A percentile compares a stretch with the other conserved stretches of the same genome.
Conservation (phyloP, 768 basidiomycete species). For the Pleurotus tuoliensis region DNA sequence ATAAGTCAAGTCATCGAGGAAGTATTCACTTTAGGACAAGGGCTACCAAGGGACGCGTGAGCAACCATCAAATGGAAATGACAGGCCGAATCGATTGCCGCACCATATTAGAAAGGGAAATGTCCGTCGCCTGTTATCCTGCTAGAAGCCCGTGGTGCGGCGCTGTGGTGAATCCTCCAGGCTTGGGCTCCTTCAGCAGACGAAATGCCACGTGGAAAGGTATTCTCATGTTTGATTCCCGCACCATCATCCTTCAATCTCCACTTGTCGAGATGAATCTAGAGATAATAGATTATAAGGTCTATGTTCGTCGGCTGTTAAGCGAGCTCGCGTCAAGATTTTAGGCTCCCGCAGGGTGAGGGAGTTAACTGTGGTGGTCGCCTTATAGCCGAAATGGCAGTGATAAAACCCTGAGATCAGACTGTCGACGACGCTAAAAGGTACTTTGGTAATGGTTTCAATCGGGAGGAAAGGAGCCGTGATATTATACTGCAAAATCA, state of each 20-base stretch:
- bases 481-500: background rate
- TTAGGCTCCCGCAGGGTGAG: conserved; percentile 7
- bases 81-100: no score
- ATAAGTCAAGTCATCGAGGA: no score
- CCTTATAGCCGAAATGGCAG: conserved; percentile 2
- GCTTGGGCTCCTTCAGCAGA: background rate
- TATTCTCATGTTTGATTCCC: background rate
- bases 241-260: conserved; percentile 2
- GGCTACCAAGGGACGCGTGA: no score
- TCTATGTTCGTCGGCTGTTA: conserved; percentile 2
- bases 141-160: no score
- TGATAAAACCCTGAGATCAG: background rate
- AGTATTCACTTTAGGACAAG: no score
- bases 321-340: conserved; percentile 8
- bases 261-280: conserved; percentile 8
- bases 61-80: no score
- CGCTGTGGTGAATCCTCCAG: no score
- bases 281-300: conserved; percentile 1
- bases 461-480: background rate
- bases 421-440: background rate
- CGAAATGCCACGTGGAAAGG: background rate
- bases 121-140: no score
- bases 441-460: background rate
- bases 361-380: background rate
- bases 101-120: no score